These are phyloP conservation scores for Raffaelea deltoideospora DNA, from an alignment of 2,329 filamentous ascomycete species.

Conservation along the genomic window DNA sequence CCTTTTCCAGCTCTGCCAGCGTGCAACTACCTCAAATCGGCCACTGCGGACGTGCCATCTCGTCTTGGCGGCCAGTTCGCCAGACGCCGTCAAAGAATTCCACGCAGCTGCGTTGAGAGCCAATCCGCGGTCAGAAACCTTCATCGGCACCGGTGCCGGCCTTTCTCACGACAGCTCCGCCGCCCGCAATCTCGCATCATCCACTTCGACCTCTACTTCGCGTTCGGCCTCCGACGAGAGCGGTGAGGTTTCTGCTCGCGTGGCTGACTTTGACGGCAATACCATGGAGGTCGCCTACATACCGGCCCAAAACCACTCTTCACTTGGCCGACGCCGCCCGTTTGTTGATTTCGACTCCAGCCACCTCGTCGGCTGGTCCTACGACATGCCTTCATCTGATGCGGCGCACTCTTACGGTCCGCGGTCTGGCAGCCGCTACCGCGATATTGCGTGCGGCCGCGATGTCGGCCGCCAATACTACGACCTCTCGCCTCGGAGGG, in stretches of 20 bases:
- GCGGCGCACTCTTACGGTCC: neutral
- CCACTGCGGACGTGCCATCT: conserved; percentile 32
- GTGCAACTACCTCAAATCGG: conserved; percentile 16
- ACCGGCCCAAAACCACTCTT: conserved; percentile 19
- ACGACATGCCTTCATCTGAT: neutral
- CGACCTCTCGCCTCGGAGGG: no score
- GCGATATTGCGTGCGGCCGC: neutral
- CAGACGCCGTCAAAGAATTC: conserved; percentile 53
- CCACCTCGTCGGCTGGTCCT: conserved; percentile 18
- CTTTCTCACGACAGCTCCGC: neutral
- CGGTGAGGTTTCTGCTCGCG: conserved; percentile 32
- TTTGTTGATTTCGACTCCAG: conserved; percentile 19
- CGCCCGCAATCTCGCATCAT: neutral
- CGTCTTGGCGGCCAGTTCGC: conserved; percentile 53
- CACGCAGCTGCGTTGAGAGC: conserved; percentile 54
- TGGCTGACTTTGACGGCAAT: conserved; percentile 72
- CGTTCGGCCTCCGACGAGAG: neutral
- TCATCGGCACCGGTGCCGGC: conserved; percentile 7
- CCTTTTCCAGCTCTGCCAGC: conserved; percentile 30
- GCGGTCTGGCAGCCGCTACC: conserved; percentile 4
- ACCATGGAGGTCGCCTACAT: conserved; percentile 63
- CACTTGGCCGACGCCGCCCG: conserved; percentile 9
- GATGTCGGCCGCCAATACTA: neutral
- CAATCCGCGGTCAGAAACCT: conserved; percentile 31
- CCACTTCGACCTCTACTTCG: neutral